Conservation (phyloP, 371 early-diverging fungal species). For the Apophysomyces sp. region DNA sequence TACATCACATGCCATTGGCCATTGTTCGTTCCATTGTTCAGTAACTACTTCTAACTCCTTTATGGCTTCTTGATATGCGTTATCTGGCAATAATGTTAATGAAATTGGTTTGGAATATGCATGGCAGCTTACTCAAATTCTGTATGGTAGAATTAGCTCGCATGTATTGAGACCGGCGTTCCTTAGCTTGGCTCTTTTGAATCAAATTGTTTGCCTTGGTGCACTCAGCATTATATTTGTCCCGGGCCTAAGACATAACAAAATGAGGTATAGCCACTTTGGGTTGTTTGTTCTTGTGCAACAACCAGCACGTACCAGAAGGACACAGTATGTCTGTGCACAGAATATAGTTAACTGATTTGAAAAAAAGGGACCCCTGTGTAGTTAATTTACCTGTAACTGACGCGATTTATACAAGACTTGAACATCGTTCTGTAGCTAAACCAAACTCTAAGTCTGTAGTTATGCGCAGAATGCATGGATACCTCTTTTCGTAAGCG, state of each 20-base stretch:
- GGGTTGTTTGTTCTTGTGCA: background rate
- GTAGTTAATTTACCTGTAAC: background rate
- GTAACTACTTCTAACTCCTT: background rate
- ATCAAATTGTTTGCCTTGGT: conserved; percentile 8
- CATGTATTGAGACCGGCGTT: background rate
- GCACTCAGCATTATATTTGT: conserved; percentile 7
- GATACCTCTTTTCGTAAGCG: conserved; percentile 5
- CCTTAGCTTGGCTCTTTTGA: background rate
- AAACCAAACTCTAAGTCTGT: background rate
- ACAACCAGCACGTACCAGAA: background rate
- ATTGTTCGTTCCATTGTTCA: background rate
- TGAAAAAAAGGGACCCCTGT: background rate
- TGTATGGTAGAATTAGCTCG: background rate
- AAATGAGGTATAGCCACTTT: no score
- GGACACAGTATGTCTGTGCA: background rate
- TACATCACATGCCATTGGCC: conserved; percentile 1
- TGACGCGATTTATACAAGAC: background rate
- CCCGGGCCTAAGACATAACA: conserved; percentile 1
- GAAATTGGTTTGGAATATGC: background rate
- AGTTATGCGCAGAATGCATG: background rate
- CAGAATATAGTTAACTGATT: no score
- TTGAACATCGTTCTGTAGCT: background rate
- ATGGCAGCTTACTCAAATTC: background rate
- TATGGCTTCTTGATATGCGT: conserved; percentile 8
- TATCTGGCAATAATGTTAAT: background rate